These are phyloP conservation scores for Salix udensis DNA, from an alignment of 345 rosid genomes.

Conservation along the genomic window DNA sequence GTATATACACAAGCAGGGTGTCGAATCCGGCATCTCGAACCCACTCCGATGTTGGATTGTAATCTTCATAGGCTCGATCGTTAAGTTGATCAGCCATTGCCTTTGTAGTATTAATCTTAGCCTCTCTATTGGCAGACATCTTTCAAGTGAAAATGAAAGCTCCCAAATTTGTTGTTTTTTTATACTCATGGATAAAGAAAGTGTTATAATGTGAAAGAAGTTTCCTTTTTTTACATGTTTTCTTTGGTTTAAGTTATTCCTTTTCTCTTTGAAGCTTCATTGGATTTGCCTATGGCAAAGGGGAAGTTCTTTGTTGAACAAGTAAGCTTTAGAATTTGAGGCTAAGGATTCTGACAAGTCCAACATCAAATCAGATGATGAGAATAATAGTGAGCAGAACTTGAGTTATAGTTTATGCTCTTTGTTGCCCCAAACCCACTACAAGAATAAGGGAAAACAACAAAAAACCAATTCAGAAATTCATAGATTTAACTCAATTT, in stretches of 20 bases:
- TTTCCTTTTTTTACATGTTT: background rate
- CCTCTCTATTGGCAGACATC: background rate
- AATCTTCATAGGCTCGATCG: slow-evolving; percentile 28
- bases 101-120: too few relatives aligned
- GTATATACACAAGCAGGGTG: slow-evolving; percentile 29
- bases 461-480: too few relatives aligned
- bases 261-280: background rate
- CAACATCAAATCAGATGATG: too few relatives aligned
- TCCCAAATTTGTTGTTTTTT: background rate
- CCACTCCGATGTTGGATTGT: slow-evolving; percentile 33
- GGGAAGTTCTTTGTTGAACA: too few relatives aligned
- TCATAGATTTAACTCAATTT: too few relatives aligned
- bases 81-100: background rate
- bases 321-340: too few relatives aligned
- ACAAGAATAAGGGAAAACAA: too few relatives aligned
- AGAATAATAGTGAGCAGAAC: too few relatives aligned
- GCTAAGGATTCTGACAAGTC: too few relatives aligned
- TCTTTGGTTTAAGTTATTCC: background rate
- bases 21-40: slow-evolving; percentile 26
- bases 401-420: too few relatives aligned
- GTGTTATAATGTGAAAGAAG: background rate
- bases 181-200: background rate
- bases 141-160: background rate
- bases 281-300: background rate
- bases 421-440: too few relatives aligned